phyloP scores from a whole-genome alignment of 305 asterid genomes.

The Ajuga reptans region DNA sequence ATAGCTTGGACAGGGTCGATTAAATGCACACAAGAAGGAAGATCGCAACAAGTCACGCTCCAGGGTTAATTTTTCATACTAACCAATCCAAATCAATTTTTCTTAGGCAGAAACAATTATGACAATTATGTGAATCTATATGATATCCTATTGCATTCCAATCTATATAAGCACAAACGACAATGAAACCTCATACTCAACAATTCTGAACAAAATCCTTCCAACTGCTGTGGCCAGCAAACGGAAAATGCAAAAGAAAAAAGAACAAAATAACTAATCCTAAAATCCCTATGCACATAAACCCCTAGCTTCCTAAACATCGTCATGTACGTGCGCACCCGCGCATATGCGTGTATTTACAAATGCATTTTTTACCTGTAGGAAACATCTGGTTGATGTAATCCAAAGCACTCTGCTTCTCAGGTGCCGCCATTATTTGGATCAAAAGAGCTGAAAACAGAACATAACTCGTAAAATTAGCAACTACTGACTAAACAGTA shows the following conservation, averaged over 20 bases:
- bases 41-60: neutral
- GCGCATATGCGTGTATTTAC: no score
- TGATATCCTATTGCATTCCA: constrained; percentile 1
- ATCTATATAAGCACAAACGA: constrained; percentile 6
- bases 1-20: neutral
- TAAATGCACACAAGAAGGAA: neutral
- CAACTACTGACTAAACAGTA: constrained; percentile 16
- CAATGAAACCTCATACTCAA: neutral
- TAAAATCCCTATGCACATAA: neutral
- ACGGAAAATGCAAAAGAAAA: neutral
- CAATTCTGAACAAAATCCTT: constrained; percentile 1
- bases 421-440: constrained; percentile 49
- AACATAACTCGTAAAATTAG: constrained; percentile 13
- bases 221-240: constrained; percentile 1
- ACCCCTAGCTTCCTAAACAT: constrained; percentile 5
- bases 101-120: neutral
- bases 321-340: neutral
- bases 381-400: constrained; percentile 98
- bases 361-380: constrained; percentile 45
- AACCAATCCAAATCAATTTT: neutral
- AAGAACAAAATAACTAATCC: neutral
- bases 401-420: constrained; percentile 85
- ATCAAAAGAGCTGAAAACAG: constrained; percentile 22
- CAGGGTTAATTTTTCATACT: neutral
- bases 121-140: neutral